phyloP scores from a whole-genome alignment of 495 filamentous ascomycete species.

The Podospora comata region DNA sequence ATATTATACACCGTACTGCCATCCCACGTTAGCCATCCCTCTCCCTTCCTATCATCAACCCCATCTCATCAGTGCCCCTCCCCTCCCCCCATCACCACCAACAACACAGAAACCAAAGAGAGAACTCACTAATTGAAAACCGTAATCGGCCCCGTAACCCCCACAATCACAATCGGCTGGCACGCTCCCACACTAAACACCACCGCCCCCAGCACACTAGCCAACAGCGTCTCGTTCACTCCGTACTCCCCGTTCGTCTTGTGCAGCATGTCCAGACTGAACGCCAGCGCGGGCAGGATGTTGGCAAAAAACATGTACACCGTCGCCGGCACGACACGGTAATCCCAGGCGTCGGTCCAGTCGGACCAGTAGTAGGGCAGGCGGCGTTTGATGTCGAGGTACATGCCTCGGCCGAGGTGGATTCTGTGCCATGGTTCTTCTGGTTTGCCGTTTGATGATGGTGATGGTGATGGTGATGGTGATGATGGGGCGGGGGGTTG shows the following conservation, averaged over 20 bases:
- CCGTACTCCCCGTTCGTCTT: constrained; percentile 77
- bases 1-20: constrained; percentile 77
- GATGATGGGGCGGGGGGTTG: constrained; percentile 19
- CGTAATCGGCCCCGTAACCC: constrained; percentile 85
- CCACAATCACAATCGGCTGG: constrained; percentile 82
- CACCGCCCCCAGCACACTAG: constrained; percentile 72
- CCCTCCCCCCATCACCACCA: background rate
- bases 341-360: constrained; percentile 82
- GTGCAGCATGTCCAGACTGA: constrained; percentile 80
- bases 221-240: constrained; percentile 78
- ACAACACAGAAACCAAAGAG: background rate
- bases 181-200: constrained; percentile 74
- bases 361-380: constrained; percentile 74
- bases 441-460: background rate
- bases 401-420: constrained; percentile 63
- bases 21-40: constrained; percentile 16
- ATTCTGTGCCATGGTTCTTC: constrained; percentile 57
- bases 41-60: background rate
- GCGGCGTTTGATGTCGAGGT: constrained; percentile 68
- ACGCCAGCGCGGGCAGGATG: constrained; percentile 77
- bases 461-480: constrained; percentile 17
- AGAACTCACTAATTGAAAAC: constrained; percentile 72
- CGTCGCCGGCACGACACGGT: constrained; percentile 75
- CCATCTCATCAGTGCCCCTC: background rate
- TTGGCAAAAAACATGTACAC: constrained; percentile 92